phyloP scores from a whole-genome alignment of 2,329 filamentous ascomycete species.

The Penicillium hesseltinei region DNA sequence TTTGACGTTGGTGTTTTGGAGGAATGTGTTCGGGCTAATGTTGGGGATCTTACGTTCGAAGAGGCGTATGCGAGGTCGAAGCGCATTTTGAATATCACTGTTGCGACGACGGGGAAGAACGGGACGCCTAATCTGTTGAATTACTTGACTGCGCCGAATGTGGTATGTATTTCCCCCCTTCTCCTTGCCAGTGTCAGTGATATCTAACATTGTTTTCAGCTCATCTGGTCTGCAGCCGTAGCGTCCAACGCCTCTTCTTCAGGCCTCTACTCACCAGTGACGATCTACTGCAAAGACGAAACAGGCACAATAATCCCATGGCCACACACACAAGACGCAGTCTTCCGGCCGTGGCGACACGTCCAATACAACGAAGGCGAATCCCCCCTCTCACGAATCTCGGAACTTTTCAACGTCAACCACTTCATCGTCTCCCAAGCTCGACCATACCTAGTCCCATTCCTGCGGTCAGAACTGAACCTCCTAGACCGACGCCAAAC shows the following conservation, averaged over 20 bases:
- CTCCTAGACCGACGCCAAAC: slow-evolving; percentile 63
- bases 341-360: slow-evolving; percentile 68
- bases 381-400: slow-evolving; percentile 67
- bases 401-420: slow-evolving; percentile 87
- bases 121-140: slow-evolving; percentile 84
- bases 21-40: slow-evolving; percentile 77
- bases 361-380: slow-evolving; percentile 65
- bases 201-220: slow-evolving; percentile 42
- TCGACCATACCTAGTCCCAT: slow-evolving; percentile 82
- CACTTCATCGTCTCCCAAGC: slow-evolving; percentile 95
- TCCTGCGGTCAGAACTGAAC: slow-evolving; percentile 77
- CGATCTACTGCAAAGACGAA: slow-evolving; percentile 75
- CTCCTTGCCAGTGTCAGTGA: not conserved
- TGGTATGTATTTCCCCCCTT: slow-evolving; percentile 58
- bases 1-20: slow-evolving; percentile 79
- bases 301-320: slow-evolving; percentile 71
- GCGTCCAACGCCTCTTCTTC: slow-evolving; percentile 51
- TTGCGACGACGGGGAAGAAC: slow-evolving; percentile 70
- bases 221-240: slow-evolving; percentile 54
- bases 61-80: slow-evolving; percentile 86
- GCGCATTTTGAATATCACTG: slow-evolving; percentile 85
- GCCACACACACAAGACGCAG: slow-evolving; percentile 59
- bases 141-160: slow-evolving; percentile 88
- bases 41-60: slow-evolving; percentile 88
- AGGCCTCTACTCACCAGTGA: slow-evolving; percentile 64